A percentile compares a stretch with the other conserved stretches of the same genome.
Conservation (phyloP, 2,329 filamentous ascomycete species). For the Beauveria asiatica region DNA sequence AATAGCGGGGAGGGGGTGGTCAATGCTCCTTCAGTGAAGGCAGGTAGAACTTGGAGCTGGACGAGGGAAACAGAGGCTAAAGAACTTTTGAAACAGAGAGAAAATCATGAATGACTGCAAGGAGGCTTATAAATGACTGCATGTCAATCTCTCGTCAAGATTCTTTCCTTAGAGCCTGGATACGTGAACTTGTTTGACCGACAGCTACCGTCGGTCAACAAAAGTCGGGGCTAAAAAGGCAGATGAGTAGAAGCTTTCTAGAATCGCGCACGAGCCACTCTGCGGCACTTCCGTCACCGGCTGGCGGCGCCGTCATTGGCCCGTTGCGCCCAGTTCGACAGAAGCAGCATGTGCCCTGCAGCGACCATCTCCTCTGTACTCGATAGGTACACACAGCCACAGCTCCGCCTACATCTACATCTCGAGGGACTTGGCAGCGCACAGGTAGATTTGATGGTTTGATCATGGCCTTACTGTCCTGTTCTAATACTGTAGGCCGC, state of each 20-base stretch:
- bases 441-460: no score
- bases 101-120: no score
- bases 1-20: conserved; percentile 9
- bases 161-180: background rate
- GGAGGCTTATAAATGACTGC: background rate
- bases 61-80: background rate
- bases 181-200: background rate
- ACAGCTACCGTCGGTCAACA: background rate
- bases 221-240: conserved; percentile 9
- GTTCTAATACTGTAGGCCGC: no score
- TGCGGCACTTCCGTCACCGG: conserved; percentile 11
- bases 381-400: background rate
- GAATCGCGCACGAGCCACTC: conserved; percentile 18
- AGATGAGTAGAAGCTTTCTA: conserved; percentile 19
- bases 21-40: background rate
- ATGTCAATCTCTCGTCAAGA: background rate
- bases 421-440: no score
- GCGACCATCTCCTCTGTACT: background rate
- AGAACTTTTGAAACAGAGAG: background rate
- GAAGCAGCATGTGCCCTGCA: background rate
- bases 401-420: background rate
- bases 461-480: no score
- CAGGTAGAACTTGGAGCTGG: background rate
- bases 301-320: conserved; percentile 1
- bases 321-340: conserved; percentile 5